Percentiles rank a stretch among this genome's conserved stretches.
phyloP scores from a whole-genome alignment of 345 rosid species.

The Euphorbia peplus region DNA sequence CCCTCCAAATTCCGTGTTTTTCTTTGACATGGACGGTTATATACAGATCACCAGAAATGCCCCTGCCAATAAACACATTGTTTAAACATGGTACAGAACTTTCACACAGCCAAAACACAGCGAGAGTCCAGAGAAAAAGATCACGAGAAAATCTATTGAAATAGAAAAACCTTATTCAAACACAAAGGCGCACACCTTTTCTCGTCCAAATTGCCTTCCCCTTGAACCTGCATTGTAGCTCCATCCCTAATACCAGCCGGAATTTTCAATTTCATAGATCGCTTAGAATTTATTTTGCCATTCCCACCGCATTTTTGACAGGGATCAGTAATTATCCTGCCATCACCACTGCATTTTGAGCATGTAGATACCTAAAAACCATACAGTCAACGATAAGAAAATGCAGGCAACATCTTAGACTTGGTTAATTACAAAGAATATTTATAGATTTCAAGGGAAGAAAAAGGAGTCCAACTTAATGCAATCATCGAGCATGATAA shows the following conservation, averaged over 20 bases:
- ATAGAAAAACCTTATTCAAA: slow-evolving; percentile 4
- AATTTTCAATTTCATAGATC: slow-evolving; percentile 50
- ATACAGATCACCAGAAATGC: slow-evolving; percentile 69
- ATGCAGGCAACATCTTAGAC: background rate
- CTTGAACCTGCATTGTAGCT: slow-evolving; percentile 60
- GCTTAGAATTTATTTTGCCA: slow-evolving; percentile 54
- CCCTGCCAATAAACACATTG: slow-evolving; percentile 36
- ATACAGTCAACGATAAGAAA: slow-evolving; percentile 13
- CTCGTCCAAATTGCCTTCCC: slow-evolving; percentile 69
- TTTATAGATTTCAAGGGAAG: background rate
- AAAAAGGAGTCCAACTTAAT: background rate
- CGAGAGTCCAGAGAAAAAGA: no score
- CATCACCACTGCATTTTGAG: slow-evolving; percentile 72
- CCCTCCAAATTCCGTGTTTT: slow-evolving; percentile 74
- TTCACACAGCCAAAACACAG: no score
- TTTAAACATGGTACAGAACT: no score
- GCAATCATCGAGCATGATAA: slow-evolving; percentile 14
- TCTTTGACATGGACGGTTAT: slow-evolving; percentile 58
- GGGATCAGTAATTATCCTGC: slow-evolving; percentile 68
- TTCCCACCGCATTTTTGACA: slow-evolving; percentile 63
- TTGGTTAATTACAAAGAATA: no score
- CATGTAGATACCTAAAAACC: slow-evolving; percentile 77
- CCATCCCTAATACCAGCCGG: slow-evolving; percentile 86
- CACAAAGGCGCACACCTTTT: slow-evolving; percentile 41
- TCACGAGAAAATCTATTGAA: background rate